A percentile compares a stretch with the other conserved stretches of the same genome.
Conservation (phyloP, 495 filamentous ascomycete genomes). For the Cercophora sp. region DNA sequence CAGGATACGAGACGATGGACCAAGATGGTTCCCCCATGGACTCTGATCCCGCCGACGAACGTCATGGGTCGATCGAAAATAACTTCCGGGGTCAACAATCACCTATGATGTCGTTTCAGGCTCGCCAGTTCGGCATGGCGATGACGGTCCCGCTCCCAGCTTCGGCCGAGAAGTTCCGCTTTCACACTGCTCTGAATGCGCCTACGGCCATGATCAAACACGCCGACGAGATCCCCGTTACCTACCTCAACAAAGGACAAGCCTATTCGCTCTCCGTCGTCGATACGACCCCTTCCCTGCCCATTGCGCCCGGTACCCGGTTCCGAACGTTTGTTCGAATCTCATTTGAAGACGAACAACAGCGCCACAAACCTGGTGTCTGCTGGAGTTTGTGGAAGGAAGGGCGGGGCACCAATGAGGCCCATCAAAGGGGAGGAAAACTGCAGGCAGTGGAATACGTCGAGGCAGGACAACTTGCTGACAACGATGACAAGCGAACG, state of each 20-base stretch:
- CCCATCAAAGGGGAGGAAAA: slow-evolving; percentile 80
- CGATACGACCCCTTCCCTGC: slow-evolving; percentile 55
- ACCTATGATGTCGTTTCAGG: slow-evolving; percentile 41
- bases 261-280: slow-evolving; percentile 76
- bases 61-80: slow-evolving; percentile 46
- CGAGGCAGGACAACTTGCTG: slow-evolving; percentile 65
- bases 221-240: slow-evolving; percentile 82
- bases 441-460: slow-evolving; percentile 92
- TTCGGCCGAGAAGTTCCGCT: slow-evolving; percentile 73
- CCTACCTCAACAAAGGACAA: slow-evolving; percentile 96
- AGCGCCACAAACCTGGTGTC: slow-evolving; percentile 70
- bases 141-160: slow-evolving; percentile 37
- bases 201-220: slow-evolving; percentile 95
- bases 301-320: slow-evolving; percentile 45
- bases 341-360: slow-evolving; percentile 91
- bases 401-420: slow-evolving; percentile 81
- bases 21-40: slow-evolving; percentile 62
- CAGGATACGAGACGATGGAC: slow-evolving; percentile 73
- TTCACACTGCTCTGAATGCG: slow-evolving; percentile 82
- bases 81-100: slow-evolving; percentile 46
- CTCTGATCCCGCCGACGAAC: slow-evolving; percentile 41
- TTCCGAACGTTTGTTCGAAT: slow-evolving; percentile 88
- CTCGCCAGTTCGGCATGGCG: slow-evolving; percentile 38
- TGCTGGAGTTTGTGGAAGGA: slow-evolving; percentile 98
- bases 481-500: slow-evolving; percentile 66